Evolutionary conservation across 2,329 filamentous ascomycete genomes (phyloP), one percentile per base, ranked within the genome.

Genomic region (Diaporthe eres): DNA sequence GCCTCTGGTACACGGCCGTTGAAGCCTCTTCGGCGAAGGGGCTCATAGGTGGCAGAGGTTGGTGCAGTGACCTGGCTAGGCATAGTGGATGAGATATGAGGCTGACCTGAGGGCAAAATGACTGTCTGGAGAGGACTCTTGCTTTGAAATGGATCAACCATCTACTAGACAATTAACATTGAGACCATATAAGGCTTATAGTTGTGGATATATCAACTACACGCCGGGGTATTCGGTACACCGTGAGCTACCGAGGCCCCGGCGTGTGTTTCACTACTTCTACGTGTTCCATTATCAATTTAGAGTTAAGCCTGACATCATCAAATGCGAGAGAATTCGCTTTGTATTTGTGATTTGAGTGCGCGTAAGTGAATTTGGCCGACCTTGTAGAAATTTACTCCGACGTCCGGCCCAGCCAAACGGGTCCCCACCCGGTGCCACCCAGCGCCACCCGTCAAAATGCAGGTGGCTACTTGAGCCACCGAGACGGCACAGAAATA

Each of bases 1-100:
- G n/a, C 60, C 9, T 31, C 60, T 47, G 60, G 60, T 28, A 47
- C 25, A 15, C 60, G 60, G 60, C 39, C 39, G 15, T 63, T 63
- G 17, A 63, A 63, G 13, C 60, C 39, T 19, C 60, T 44, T 28
- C 1, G 15, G 39, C 60, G 60, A 22, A 63, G 60, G 6, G n/a
- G n/a, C n/a, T 63, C 60, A 47, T 31, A 63, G 60, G 2, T 12
- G 39, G 39, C 8, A 12, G 60, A 63, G 8, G 60, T 12, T 17
- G 39, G 60, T 9, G 60, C 31, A 1, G 19, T 31, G 25, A 47
- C 25, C 12, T 47, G 39, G 60, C 60, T 63, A 10, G 39, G n/a
- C 60, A 63, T 63, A 25, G 13, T 22, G 15, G 8, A 22, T 47
- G 10, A 10, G 19, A 53, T 44, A 15, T 31, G 4, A 31, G n/a